Evolutionary conservation across 805 yeast species (phyloP), one percentile per base, ranked within the genome.

Genomic region (Barnettozyma sucrosica): DNA sequence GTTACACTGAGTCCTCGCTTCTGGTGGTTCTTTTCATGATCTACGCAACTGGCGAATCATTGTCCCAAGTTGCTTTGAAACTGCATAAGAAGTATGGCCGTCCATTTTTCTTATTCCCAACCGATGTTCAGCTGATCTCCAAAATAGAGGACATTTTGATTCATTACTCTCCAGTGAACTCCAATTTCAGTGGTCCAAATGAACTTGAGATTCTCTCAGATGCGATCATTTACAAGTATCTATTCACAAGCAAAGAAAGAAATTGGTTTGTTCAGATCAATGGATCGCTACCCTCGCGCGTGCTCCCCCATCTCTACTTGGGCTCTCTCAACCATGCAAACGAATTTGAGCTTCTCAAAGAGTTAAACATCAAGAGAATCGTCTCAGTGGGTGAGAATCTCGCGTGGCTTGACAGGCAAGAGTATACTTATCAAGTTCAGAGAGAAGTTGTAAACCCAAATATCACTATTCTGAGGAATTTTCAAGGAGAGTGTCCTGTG

Each of bases 1-100:
- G 98, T 0, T 92, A 90, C 64, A 88, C 97, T 0, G 97, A 89
- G 60, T 84, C 90, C 44, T 80, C 96, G 5, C 71, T 92, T n/a
- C 65, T 90, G 36, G 77, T 80, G 0, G 67, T 88, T 32, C 77
- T 89, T 47, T 90, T 77, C 56, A 55, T 85, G 48, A 84, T 92
- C 49, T 92, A 83, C 65, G 63, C 86, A 2, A 76, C 82, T 46
- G 79, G 83, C 36, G 59, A 79, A 18, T 54, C 76, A 0, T 64
- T 87, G 11, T 81, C 84, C 24, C 81, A 83, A 36, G 90, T 89
- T 1, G 70, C 85, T 51, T 58, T 84, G 18, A 74, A 76, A 49
- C 65, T 88, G 45, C 96, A 89, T 62, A 54, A 61, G 37, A 70
- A 72, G 14, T 77, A 74, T 57, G 81, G 84, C 5, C 71, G 97